Evolutionary conservation across 2,329 filamentous ascomycete genomes (phyloP).

Genomic region (Pestalotiopsis sp.): DNA sequence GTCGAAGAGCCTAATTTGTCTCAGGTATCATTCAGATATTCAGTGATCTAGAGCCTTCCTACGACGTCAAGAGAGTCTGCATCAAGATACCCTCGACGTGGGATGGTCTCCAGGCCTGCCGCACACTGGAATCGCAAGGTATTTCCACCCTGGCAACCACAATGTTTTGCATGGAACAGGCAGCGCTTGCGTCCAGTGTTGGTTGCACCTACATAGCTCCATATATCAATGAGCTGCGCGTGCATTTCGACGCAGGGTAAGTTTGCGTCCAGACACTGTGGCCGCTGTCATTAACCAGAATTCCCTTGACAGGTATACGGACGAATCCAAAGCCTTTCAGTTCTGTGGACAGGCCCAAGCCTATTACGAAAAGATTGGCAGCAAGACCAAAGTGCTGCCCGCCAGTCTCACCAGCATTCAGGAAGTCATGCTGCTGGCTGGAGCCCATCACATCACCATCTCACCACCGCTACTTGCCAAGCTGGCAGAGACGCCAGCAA

Average conservation of each 20-base stretch:
- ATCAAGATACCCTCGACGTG: conserved; percentile 66
- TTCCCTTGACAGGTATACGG: conserved; percentile 40
- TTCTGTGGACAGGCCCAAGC: conserved; percentile 52
- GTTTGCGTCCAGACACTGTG: conserved; percentile 13
- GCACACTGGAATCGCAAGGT: conserved; percentile 49
- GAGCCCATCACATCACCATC: conserved; percentile 60
- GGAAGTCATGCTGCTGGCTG: conserved; percentile 59
- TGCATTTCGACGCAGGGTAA: conserved; percentile 56
- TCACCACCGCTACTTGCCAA: conserved; percentile 50
- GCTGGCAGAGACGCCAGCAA: conserved; percentile 39
- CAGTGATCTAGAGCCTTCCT: conserved; percentile 39
- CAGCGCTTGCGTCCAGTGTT: conserved; percentile 55
- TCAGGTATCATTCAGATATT: conserved; percentile 53
- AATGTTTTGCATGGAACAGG: conserved; percentile 51
- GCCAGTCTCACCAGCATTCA: conserved; percentile 57
- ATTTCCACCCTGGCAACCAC: conserved; percentile 64
- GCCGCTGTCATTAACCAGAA: background rate
- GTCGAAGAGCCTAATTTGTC: conserved; percentile 10
- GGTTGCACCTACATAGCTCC: conserved; percentile 64
- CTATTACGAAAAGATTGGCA: conserved; percentile 45
- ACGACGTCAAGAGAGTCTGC: conserved; percentile 51
- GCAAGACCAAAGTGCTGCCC: conserved; percentile 52
- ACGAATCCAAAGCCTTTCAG: conserved; percentile 48
- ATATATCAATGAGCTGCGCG: conserved; percentile 65
- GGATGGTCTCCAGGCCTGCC: conserved; percentile 63